phyloP scores from a whole-genome alignment of 352 stramenopile genomes.

The Elongisporangium undulatum region DNA sequence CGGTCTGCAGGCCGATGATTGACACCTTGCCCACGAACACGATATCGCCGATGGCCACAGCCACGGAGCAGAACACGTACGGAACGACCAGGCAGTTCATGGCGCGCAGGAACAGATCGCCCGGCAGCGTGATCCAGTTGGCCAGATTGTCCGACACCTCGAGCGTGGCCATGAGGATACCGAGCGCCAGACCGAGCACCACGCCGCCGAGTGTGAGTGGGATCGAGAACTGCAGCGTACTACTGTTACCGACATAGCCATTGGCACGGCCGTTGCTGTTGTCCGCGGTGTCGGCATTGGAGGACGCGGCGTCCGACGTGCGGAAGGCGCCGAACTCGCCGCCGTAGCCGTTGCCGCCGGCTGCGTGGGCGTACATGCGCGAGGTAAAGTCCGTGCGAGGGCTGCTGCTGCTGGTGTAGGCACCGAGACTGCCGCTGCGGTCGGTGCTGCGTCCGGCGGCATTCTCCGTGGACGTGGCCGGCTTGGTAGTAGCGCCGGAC shows the following conservation, averaged over 20 bases:
- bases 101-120: conserved; percentile 70
- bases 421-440: conserved; percentile 6
- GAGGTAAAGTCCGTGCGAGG: conserved; percentile 47
- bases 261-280: not conserved
- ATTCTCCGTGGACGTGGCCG: not conserved
- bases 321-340: conserved; percentile 6
- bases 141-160: conserved; percentile 36
- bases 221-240: conserved; percentile 43
- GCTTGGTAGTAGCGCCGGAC: not conserved
- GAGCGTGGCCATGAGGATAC: conserved; percentile 37
- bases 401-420: conserved; percentile 14
- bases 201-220: conserved; percentile 49
- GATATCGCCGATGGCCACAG: conserved; percentile 70
- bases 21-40: conserved; percentile 73
- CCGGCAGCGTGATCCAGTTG: conserved; percentile 62
- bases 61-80: conserved; percentile 79
- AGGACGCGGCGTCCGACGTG: conserved; percentile 10
- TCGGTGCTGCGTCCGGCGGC: not conserved
- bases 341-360: conserved; percentile 2
- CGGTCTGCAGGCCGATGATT: conserved; percentile 57
- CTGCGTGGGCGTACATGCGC: conserved; percentile 2
- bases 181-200: conserved; percentile 37
- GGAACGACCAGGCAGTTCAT: conserved; percentile 76
- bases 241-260: conserved; percentile 20
- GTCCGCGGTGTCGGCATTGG: conserved; percentile 1